Percentiles rank a stretch among this genome's conserved stretches.
phyloP scores from a whole-genome alignment of 148 eudicot species.

The Amaranthus hypochondriacus region DNA sequence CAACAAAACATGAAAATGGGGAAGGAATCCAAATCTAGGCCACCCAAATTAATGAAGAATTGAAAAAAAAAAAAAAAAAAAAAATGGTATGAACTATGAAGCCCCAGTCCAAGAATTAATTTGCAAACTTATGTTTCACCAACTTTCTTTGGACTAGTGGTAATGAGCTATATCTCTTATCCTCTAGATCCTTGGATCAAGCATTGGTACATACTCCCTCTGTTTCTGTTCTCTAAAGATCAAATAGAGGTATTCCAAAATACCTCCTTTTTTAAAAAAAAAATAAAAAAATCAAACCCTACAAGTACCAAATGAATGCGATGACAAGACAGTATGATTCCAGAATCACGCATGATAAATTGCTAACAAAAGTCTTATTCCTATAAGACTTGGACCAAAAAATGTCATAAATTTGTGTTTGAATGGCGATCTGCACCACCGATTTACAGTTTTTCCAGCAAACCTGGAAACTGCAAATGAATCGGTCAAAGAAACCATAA shows the following conservation, averaged over 20 bases:
- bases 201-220: conserved; percentile 8
- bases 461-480: neutral
- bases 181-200: neutral
- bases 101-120: too few relatives aligned
- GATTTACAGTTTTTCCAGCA: conserved; percentile 16
- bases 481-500: too few relatives aligned
- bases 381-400: neutral
- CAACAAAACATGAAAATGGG: too few relatives aligned
- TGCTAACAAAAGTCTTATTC: neutral
- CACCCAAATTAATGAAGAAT: too few relatives aligned
- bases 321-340: neutral
- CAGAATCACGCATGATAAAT: neutral
- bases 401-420: neutral
- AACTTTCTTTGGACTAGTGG: neutral
- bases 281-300: too few relatives aligned
- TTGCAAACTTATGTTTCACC: too few relatives aligned
- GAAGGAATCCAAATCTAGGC: too few relatives aligned
- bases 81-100: too few relatives aligned
- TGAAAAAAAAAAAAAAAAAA: too few relatives aligned
- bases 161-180: neutral
- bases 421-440: neutral
- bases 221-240: neutral
- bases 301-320: too few relatives aligned
- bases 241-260: conserved; percentile 18
- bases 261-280: conserved; percentile 9